Conservation (phyloP, 2,329 filamentous ascomycete genomes). For the Coniella vitis region DNA sequence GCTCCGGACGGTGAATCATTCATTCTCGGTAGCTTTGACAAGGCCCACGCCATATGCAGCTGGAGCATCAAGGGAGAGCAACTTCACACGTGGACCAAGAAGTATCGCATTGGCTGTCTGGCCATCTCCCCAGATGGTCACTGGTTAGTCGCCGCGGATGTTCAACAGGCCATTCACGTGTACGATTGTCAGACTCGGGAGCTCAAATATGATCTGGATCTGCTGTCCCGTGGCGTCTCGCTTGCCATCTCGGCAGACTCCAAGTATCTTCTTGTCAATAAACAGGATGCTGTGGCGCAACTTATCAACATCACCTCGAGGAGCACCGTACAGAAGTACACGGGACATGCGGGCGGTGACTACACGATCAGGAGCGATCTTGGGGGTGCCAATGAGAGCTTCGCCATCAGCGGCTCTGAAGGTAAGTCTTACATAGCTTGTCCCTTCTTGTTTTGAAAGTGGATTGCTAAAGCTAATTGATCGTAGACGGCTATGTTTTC, state of each 20-base stretch:
- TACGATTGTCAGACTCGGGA: slow-evolving; percentile 73
- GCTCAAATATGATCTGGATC: slow-evolving; percentile 65
- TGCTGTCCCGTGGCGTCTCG: slow-evolving; percentile 64
- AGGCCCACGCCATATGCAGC: slow-evolving; percentile 57
- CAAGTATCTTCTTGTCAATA: slow-evolving; percentile 74
- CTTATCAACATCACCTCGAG: slow-evolving; percentile 71
- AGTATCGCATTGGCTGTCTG: slow-evolving; percentile 75
- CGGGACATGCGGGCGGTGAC: slow-evolving; percentile 66
- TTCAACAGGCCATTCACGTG: slow-evolving; percentile 64
- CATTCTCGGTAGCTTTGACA: slow-evolving; percentile 71
- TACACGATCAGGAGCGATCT: slow-evolving; percentile 78
- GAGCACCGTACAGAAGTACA: slow-evolving; percentile 65
- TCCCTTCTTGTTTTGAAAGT: background rate
- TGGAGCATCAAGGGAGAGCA: slow-evolving; percentile 61
- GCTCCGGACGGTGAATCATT: slow-evolving; percentile 69
- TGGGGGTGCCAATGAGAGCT: slow-evolving; percentile 86
- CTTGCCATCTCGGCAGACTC: slow-evolving; percentile 78
- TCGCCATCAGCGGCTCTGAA: slow-evolving; percentile 87
- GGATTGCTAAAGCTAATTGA: background rate
- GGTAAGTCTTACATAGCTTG: slow-evolving; percentile 42
- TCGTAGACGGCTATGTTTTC: slow-evolving; percentile 58
- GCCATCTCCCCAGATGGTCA: slow-evolving; percentile 75
- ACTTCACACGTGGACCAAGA: slow-evolving; percentile 59
- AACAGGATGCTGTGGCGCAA: slow-evolving; percentile 68
- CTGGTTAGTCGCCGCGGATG: slow-evolving; percentile 72